Evolutionary conservation across 1,139 yeast genomes (phyloP), one percentile per base, ranked within the genome.

Genomic region (Candida anutae): DNA sequence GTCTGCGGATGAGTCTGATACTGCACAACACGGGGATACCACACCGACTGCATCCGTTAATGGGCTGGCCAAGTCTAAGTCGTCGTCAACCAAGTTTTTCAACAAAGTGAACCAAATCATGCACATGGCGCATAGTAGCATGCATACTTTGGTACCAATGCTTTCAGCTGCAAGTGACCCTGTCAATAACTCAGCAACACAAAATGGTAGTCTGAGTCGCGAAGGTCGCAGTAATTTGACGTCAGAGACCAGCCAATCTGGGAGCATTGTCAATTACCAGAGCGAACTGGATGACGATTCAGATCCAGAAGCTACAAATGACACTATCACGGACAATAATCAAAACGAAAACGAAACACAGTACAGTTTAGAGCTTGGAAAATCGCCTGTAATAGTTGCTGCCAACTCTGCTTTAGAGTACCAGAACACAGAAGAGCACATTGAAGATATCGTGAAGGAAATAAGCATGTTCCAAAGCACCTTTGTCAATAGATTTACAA

Each of bases 401-500:
- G 13, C 9, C 23, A 21, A 21, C 23, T 16, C 9, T 17, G 8
- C 10, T 17, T 17, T 17, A 8, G 10, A 17, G 8, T 8, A 20
- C 6, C 15, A n/a, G 19, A 8, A 15, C 5, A 15, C 23, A 6
- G 13, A 24, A 10, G 6, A 23, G 9, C 13, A 11, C n/a, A 15
- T 22, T 15, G 29, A 30, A 22, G 48, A 46, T 4, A 46, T 54
- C n/a, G 40, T 58, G 33, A 36, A 46, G 15, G 64, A 60, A 29
- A 52, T 60, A 26, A 46, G 48, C 21, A 55, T 49, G 8, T 56
- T 59, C 32, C 65, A 60, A 35, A 48, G 36, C 25, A 48, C 46
- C 15, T 53, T 58, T 36, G 54, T 56, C 3, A 44, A 50, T 22
- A 51, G 51, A 27, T 42, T 33, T 26, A 8, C 10, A 10, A n/a